Base-by-base conservation (phyloP, 768 basidiomycete species). In the Tricholoma sp. region DNA sequence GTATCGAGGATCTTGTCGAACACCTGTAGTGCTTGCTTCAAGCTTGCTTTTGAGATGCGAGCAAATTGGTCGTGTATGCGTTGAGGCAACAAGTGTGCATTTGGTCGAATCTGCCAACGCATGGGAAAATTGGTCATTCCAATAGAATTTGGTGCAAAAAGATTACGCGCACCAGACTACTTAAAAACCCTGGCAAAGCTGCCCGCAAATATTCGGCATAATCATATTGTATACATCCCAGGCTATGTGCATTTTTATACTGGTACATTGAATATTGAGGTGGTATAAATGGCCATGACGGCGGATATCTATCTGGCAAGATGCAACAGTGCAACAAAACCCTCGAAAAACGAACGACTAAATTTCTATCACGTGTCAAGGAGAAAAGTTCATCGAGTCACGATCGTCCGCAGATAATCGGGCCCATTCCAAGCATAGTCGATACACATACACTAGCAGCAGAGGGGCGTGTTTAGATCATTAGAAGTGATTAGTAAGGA, bases 341-440 rank as follows among this genome's bases (percentile, higher is more conserved):
- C 28, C 29, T 31, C 24, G 24, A 31, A 32, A 53, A 56, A 44
- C 33, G 17, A 51, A 52, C 17, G 36, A 47, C 49, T 37, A 34
- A 15, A 13, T 4, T 20, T 8, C 18, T 44, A 20, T n/a, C 11
- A 49, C n/a, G 41, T 34, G n/a, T 24, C 18, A 48, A 9, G 31
- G 55, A 32, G 50, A 57, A 51, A 69, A 76, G 54, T 65, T 66
- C 89, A 87, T 89, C 29, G 82, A 74, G 36, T 89, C 88, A 41
- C 94, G 80, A 70, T 96, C 90, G 65, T 97, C 93, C 9, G 87
- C 81, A 75, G 81, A 86, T 24, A 98, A 74, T 13, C 94, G 74
- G 32, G 88, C 93, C 77, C 93, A 98, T 68, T 97, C 94, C 44
- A 97, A 70, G 61, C 88, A 89, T 18, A 96, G 74, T 62, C 94